Conservation (phyloP, 345 rosid genomes). For the Brassica juncea region DNA sequence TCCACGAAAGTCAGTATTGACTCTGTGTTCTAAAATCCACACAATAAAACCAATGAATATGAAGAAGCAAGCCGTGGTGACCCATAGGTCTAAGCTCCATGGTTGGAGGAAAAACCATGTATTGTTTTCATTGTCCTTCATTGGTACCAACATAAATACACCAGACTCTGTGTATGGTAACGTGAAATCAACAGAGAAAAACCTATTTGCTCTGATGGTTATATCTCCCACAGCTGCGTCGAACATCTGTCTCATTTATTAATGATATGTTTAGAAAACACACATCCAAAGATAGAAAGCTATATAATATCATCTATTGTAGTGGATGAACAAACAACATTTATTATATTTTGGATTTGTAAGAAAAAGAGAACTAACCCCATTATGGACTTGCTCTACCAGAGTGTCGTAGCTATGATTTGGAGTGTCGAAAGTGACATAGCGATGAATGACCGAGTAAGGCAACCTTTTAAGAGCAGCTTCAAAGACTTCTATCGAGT, state of each 20-base stretch:
- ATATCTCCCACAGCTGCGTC: conserved; percentile 71
- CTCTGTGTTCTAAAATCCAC: conserved; percentile 74
- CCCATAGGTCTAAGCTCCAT: conserved; percentile 64
- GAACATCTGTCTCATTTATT: conserved; percentile 36
- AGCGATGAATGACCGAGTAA: no score
- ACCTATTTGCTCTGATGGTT: conserved; percentile 53
- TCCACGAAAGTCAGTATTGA: conserved; percentile 62
- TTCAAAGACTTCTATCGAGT: no score
- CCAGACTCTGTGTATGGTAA: conserved; percentile 72
- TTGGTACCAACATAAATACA: conserved; percentile 64
- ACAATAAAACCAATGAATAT: conserved; percentile 59
- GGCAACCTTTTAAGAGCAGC: no score
- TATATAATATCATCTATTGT: no score
- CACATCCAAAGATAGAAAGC: no score
- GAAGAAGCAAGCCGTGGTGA: conserved; percentile 51
- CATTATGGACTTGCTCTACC: no score
- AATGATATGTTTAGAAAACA: no score
- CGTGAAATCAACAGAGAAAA: conserved; percentile 58
- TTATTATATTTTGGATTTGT: no score
- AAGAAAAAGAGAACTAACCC: no score
- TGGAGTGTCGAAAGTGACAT: no score
- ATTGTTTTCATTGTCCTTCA: conserved; percentile 43
- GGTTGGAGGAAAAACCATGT: conserved; percentile 74
- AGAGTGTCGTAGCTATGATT: no score
- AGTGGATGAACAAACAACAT: no score